Percentiles rank a stretch among this genome's conserved stretches.
Conservation (phyloP, 2,329 filamentous ascomycete species). For the Ascochyta lentis region DNA sequence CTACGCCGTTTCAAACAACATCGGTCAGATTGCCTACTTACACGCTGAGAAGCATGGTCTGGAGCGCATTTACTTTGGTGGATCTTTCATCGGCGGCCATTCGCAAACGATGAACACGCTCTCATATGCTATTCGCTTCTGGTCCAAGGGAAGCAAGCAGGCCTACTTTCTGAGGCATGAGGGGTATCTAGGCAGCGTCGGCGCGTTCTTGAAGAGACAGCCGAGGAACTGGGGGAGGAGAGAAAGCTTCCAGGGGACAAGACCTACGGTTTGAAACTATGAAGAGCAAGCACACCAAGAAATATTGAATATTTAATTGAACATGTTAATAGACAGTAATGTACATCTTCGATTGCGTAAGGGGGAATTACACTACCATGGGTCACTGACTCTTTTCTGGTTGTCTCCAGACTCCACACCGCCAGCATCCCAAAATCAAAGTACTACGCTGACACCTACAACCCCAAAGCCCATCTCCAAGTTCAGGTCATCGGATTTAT, state of each 20-base stretch:
- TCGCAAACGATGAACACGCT: conserved; percentile 98
- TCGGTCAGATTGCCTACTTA: conserved; percentile 96
- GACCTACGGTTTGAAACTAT: conserved; percentile 8
- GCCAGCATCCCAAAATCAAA: not conserved
- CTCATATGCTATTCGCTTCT: conserved; percentile 96
- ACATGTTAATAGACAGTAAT: no score
- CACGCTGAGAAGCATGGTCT: conserved; percentile 93
- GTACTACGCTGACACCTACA: not conserved
- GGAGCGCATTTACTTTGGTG: conserved; percentile 95
- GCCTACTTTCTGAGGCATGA: conserved; percentile 96
- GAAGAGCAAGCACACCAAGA: conserved; percentile 2
- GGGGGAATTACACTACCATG: no score
- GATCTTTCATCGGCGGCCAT: conserved; percentile 94
- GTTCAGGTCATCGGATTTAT: not conserved
- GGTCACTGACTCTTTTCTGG: no score
- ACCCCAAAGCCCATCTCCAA: not conserved
- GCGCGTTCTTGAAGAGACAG: conserved; percentile 90
- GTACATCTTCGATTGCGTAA: no score
- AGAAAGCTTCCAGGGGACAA: conserved; percentile 69
- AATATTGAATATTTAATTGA: not conserved
- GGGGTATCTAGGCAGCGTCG: conserved; percentile 91
- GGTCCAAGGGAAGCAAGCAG: conserved; percentile 91
- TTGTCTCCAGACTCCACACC: not conserved
- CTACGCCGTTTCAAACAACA: conserved; percentile 95
- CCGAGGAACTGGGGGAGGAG: conserved; percentile 89